Base-by-base conservation (phyloP, 83 land plant species). In the Diphasiastrum complanatum region DNA sequence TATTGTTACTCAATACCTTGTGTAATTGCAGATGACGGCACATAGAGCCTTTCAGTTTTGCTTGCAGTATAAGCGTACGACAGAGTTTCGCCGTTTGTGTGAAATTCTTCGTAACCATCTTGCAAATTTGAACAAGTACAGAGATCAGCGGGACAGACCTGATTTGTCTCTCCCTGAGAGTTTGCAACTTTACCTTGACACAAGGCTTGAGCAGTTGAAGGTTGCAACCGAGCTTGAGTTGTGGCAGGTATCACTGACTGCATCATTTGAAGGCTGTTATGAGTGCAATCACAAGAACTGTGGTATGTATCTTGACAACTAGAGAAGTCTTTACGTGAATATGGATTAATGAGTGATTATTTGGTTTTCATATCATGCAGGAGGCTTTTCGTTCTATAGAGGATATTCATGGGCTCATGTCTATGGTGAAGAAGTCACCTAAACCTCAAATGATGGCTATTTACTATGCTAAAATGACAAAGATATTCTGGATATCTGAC, bases 341-440 rank as follows among this genome's bases (percentile, higher is more conserved):
- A n/a, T n/a, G n/a, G n/a, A n/a, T n/a, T n/a, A n/a, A n/a, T n/a
- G n/a, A n/a, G n/a, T n/a, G 45, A 1, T 41, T 14, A 41, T 41
- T 14, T 14, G 1, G n/a, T 14, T 41, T 14, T 14, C n/a, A 41
- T 41, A 18, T 19, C 34, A 49, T 64, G 31, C 85, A 91, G 97
- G 95, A 91, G 71, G 95, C 95, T 16, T 87, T 91, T 60, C 89
- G 90, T 11, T 84, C 95, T 8, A 73, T 85, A 41, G 97, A 91
- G 71, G 97, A 91, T 66, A 91, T 91, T 47, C 83, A 91, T 79
- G 95, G 95, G 18, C 75, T 91, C 57, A 91, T 91, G 97, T 79
- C 82, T 38, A 78, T 91, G 83, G 97, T 91, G 32, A 91, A 91
- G 66, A 80, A 83, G 69, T 71, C 76, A 10, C 97, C 97, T 1